Evolutionary conservation across 768 basidiomycete species (phyloP).

Genomic region (Astraeus odoratus): DNA sequence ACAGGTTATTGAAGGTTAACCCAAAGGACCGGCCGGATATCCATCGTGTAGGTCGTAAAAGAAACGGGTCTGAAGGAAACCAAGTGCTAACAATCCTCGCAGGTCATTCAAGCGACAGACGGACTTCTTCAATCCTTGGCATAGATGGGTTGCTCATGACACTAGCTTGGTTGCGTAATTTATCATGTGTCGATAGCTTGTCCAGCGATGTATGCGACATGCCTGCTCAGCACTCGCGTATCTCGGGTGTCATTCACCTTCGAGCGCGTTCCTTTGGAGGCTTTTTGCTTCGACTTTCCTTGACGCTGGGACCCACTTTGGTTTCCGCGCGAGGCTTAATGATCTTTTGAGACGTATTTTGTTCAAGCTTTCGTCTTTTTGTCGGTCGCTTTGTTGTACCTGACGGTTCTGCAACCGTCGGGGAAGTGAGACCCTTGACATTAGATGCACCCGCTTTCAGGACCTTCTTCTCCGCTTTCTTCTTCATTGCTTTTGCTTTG

Average conservation of each 20-base stretch:
- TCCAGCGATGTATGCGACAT: too few species aligned
- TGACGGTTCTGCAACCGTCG: slow-evolving; percentile 1
- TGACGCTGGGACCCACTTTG: not conserved
- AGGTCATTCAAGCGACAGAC: slow-evolving; percentile 67
- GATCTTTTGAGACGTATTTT: not conserved
- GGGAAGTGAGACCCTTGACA: not conserved
- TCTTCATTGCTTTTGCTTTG: slow-evolving; percentile 35
- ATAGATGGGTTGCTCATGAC: slow-evolving; percentile 19
- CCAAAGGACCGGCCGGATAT: slow-evolving; percentile 82
- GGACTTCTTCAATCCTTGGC: slow-evolving; percentile 53
- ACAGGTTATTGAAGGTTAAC: slow-evolving; percentile 77
- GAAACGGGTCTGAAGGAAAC: not conserved
- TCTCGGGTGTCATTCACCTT: too few species aligned
- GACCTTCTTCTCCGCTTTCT: slow-evolving; percentile 16
- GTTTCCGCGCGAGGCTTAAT: slow-evolving; percentile 1
- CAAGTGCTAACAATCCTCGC: slow-evolving; percentile 2
- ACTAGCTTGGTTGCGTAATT: not conserved
- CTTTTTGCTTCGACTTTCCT: not conserved
- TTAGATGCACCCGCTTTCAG: not conserved
- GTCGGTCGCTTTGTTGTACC: slow-evolving; percentile 1
- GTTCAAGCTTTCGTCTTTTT: slow-evolving; percentile 15
- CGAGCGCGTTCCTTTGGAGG: too few species aligned
- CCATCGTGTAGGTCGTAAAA: slow-evolving; percentile 51
- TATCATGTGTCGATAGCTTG: too few species aligned
- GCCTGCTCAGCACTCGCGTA: not conserved